Evolutionary conservation across 1,284 basidiomycete species (phyloP).

Genomic region (Coriolopsis trogii): DNA sequence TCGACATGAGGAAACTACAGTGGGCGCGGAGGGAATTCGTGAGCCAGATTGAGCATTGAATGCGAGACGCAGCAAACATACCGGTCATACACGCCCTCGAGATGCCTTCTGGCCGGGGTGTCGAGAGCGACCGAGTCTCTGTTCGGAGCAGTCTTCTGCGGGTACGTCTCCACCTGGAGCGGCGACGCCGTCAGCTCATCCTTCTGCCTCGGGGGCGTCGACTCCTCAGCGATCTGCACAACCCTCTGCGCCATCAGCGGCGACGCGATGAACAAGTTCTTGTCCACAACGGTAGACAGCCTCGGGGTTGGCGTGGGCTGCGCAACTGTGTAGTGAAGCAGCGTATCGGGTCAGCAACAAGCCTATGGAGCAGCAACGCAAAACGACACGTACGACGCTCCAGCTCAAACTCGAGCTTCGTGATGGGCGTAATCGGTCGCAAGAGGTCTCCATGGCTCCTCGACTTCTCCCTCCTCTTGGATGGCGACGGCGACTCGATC

Average conservation of each 20-base stretch:
- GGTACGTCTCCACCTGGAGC: conserved; percentile 64
- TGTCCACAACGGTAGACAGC: conserved; percentile 65
- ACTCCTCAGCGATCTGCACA: conserved; percentile 5
- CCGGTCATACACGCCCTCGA: conserved; percentile 76
- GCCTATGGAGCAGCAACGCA: neutral
- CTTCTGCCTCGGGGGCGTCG: conserved; percentile 10
- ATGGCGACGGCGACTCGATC: conserved; percentile 52
- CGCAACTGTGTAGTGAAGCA: conserved; percentile 18
- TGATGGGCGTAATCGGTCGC: conserved; percentile 66
- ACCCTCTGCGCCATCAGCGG: conserved; percentile 34
- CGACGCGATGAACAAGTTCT: conserved; percentile 60
- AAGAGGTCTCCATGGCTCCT: conserved; percentile 65
- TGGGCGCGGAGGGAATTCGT: no score
- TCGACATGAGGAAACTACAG: conserved; percentile 67
- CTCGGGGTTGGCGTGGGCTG: conserved; percentile 50
- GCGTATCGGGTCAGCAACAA: neutral
- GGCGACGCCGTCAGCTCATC: conserved; percentile 62
- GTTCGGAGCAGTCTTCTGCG: conserved; percentile 39
- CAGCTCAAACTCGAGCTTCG: conserved; percentile 63
- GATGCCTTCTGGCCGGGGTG: conserved; percentile 52
- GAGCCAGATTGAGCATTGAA: neutral
- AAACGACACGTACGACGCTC: conserved; percentile 49
- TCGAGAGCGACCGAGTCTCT: conserved; percentile 44
- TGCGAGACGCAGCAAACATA: conserved; percentile 9
- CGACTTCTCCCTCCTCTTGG: conserved; percentile 65